These are phyloP conservation scores for Aureobasidium vineae DNA, from an alignment of 2,329 filamentous ascomycete genomes.

Conservation along the genomic window DNA sequence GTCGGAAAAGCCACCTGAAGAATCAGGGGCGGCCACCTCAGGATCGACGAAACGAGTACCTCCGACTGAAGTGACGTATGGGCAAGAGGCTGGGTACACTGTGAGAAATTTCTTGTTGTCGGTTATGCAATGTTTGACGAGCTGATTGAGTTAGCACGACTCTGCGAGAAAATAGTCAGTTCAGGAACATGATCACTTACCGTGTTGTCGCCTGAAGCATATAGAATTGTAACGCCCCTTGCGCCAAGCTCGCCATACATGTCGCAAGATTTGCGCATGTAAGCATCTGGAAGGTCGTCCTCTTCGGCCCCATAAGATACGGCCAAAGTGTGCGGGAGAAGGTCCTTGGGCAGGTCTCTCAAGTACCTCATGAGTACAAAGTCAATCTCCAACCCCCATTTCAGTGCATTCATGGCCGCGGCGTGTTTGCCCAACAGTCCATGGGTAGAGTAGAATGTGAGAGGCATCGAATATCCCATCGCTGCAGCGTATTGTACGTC, in stretches of 20 bases:
- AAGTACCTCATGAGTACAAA: too few relatives aligned
- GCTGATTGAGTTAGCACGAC: not conserved
- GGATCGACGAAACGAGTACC: not conserved
- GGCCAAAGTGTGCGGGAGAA: not conserved
- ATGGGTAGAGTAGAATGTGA: not conserved
- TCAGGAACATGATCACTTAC: not conserved
- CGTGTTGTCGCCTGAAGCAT: not conserved
- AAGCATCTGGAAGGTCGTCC: not conserved
- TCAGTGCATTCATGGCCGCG: too few relatives aligned
- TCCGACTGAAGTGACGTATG: not conserved
- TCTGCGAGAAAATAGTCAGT: too few relatives aligned
- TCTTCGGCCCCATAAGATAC: not conserved
- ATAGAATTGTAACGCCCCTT: not conserved
- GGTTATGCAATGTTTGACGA: too few relatives aligned
- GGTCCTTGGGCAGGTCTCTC: too few relatives aligned
- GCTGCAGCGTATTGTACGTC: not conserved
- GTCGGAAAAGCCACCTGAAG: not conserved
- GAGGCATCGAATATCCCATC: not conserved
- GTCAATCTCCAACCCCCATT: too few relatives aligned
- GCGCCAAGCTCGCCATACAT: not conserved
- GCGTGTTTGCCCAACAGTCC: not conserved
- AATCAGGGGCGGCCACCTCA: not conserved
- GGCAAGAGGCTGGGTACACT: not conserved
- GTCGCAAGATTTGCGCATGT: not conserved
- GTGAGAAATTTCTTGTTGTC: not conserved